Evolutionary conservation across 2,329 filamentous ascomycete species (phyloP), one percentile per base, ranked within the genome.

Genomic region (Graphiopsis chlorocephala): DNA sequence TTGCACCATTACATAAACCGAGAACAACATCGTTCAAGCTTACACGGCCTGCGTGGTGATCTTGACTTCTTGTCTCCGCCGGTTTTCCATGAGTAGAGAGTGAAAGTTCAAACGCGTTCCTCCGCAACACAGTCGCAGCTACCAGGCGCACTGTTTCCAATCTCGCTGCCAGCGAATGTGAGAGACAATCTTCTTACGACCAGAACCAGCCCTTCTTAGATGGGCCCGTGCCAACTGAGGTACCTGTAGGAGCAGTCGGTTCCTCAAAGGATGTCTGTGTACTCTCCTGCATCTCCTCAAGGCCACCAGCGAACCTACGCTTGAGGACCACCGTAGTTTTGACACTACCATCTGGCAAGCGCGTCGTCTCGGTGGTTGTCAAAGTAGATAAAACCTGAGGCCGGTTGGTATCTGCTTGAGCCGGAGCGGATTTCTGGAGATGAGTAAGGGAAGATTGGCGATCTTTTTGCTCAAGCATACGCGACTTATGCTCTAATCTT

Each of bases 291-390:
- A 76, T 84, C 72, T 88, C 85, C 70, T 88, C 86, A 3, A 81
- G 79, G 0, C 86, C 86, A 75, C 88, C 85, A 1, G 83, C 78
- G 69, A 87, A 89, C 2, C 83, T 80, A 70, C 83, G 85, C 67
- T 85, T 88, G 17, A 86, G 75, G 11, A 86, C 77, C 1, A 82
- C 81, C 68, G 84, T 86, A 0, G 84, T 88, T 10, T 84, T 83
- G 2, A 87, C 76, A 0, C 83, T 84, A 14, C 86, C 86, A 71
- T 88, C 86, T 0, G 84, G 78, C 1, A 83, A 76, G 2, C 81
- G 82, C 4, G 79, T 82, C 3, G 83, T 83, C 67, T 86, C 81
- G 2, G 85, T 88, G 0, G 81, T 86, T 0, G 84, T 87, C 48
- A 85, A 75, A 1, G 84, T 86, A 0, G 85, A 86, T 1, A 88